Base-by-base conservation (phyloP, 495 filamentous ascomycete species). In the Penicillium antarcticum region DNA sequence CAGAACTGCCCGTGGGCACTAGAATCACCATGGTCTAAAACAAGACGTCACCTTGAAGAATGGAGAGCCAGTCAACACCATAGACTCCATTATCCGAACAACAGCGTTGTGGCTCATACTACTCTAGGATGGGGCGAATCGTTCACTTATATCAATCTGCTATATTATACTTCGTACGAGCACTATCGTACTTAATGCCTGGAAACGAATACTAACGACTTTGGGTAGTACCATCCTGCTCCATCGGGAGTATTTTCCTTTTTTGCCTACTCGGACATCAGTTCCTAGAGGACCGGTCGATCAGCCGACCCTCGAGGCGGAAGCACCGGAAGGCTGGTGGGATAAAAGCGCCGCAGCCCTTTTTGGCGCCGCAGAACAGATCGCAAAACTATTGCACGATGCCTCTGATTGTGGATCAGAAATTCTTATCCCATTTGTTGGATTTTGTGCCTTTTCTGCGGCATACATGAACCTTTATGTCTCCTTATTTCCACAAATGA, bases 381-480 rank as follows among this genome's bases (percentile, higher is more conserved):
- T 63, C 18, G 53, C 57, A 4, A 17, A 33, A n/a, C 37, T 63
- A 10, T 34, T 63, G 9, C 51, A 55, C 26, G 60, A 60, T n/a
- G 43, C 57, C 13, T 51, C 47, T 16, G 56, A 52, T 12, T 59
- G 54, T 24, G 60, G 57, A 11, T 41, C 47, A 3, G 50, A 49
- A 14, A 26, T 63, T 4, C 14, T 51, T 7, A 60, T 57, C 2
- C 60, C 60, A 12, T 63, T 63, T 43, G 57, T 60, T 10, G 60
- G 57, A 17, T 63, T 63, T n/a, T 60, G 60, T 49, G 57, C 57
- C 4, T 63, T 63, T 24, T 63, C 60, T 17, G 60, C 60, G 4
- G 57, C 60, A 23, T 57, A 56, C 13, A 63, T 60, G 57, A 63
- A 63, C 17, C 38, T 63, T 5, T 63, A 63, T 32, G 42, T 57